These are phyloP conservation scores for Fusarium sp. DNA, from an alignment of 2,329 filamentous ascomycete genomes.

Conservation along the genomic window DNA sequence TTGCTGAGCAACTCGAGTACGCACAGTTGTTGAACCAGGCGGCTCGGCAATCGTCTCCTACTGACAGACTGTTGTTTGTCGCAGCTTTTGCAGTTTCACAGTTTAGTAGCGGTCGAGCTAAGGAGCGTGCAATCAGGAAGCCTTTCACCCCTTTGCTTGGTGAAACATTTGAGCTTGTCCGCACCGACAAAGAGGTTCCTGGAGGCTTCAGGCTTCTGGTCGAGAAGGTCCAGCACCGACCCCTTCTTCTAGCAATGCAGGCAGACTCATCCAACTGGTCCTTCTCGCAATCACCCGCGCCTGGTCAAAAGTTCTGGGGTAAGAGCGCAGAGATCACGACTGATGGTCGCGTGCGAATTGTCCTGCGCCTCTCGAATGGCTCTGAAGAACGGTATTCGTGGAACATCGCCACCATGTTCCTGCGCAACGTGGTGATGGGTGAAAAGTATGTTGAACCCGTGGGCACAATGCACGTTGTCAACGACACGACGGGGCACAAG, in stretches of 20 bases:
- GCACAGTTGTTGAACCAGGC: constrained; percentile 84
- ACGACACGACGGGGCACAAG: constrained; percentile 86
- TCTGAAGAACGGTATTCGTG: constrained; percentile 88
- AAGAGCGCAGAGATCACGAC: constrained; percentile 96
- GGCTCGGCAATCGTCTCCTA: constrained; percentile 67
- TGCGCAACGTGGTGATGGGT: constrained; percentile 96
- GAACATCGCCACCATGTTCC: constrained; percentile 87
- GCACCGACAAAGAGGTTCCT: constrained; percentile 79
- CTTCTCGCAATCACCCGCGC: constrained; percentile 86
- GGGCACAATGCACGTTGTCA: constrained; percentile 86
- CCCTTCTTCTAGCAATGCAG: constrained; percentile 92
- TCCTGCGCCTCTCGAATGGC: constrained; percentile 73
- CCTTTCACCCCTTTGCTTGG: constrained; percentile 97
- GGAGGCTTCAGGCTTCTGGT: constrained; percentile 90
- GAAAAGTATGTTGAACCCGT: constrained; percentile 98
- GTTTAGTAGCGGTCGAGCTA: constrained; percentile 84
- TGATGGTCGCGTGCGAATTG: constrained; percentile 85
- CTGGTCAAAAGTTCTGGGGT: constrained; percentile 98
- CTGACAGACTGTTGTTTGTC: constrained; percentile 84
- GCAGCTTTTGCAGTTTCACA: constrained; percentile 91
- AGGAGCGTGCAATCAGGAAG: constrained; percentile 92
- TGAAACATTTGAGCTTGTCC: constrained; percentile 93
- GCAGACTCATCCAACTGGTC: constrained; percentile 90
- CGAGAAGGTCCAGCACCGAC: constrained; percentile 94
- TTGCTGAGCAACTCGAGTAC: constrained; percentile 93